phyloP scores from a whole-genome alignment of 2,329 filamentous ascomycete species.

The Pleomassaria siparia region DNA sequence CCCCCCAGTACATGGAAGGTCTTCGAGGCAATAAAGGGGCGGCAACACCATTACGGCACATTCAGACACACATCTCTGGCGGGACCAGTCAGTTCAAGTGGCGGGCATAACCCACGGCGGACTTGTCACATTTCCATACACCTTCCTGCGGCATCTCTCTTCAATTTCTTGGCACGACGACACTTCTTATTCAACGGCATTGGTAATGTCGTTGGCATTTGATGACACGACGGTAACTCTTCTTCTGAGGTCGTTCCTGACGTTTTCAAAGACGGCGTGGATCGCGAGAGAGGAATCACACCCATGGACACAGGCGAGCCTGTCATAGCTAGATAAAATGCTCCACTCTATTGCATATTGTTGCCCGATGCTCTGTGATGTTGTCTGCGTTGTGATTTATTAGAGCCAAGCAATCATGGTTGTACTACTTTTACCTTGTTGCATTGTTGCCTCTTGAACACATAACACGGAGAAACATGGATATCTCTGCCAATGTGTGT shows the following conservation, averaged over 20 bases:
- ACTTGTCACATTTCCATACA: slow-evolving; percentile 1
- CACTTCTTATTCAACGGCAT: background rate
- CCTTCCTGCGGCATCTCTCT: slow-evolving; percentile 1
- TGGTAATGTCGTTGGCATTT: background rate
- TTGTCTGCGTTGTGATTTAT: too few relatives aligned
- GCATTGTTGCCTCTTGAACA: too few relatives aligned
- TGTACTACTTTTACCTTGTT: too few relatives aligned
- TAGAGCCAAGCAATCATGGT: too few relatives aligned
- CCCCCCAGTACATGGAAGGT: background rate
- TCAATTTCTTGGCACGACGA: background rate
- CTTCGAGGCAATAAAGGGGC: background rate
- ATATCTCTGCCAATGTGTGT: too few relatives aligned
- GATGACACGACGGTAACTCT: background rate
- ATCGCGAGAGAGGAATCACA: background rate
- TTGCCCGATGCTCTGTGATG: background rate
- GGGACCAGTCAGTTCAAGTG: background rate
- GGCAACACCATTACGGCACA: background rate
- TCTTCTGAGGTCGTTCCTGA: background rate
- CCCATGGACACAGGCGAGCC: background rate
- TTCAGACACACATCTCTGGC: background rate
- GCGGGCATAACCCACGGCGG: background rate
- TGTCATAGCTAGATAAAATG: background rate
- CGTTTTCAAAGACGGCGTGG: background rate
- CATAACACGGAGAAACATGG: too few relatives aligned
- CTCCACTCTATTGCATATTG: background rate